Evolutionary conservation across 2,329 filamentous ascomycete species (phyloP).

Genomic region (Xylariales sp.): DNA sequence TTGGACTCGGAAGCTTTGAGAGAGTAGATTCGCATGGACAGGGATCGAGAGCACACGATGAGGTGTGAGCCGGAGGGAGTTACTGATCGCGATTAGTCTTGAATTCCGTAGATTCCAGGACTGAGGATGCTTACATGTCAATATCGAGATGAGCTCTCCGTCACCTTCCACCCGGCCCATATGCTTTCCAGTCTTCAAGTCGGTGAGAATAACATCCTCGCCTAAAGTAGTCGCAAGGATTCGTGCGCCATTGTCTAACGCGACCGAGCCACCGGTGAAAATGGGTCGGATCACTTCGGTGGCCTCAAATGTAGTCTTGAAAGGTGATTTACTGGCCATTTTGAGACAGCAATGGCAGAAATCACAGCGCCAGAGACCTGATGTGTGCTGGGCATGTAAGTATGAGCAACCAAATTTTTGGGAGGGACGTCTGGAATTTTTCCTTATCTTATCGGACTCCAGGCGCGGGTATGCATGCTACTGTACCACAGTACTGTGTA

Average conservation of each 20-base stretch:
- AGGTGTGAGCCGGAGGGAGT: constrained; percentile 85
- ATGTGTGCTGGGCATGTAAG: too few relatives aligned
- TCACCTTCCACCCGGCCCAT: constrained; percentile 85
- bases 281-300: constrained; percentile 83
- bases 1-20: constrained; percentile 57
- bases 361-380: too few relatives aligned
- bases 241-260: constrained; percentile 74
- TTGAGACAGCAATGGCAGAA: too few relatives aligned
- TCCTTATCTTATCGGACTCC: constrained; percentile 8
- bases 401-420: too few relatives aligned
- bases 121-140: constrained; percentile 48
- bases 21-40: constrained; percentile 89
- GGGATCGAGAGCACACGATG: constrained; percentile 87
- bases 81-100: constrained; percentile 45
- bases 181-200: constrained; percentile 76
- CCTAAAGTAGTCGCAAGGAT: constrained; percentile 86
- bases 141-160: constrained; percentile 72
- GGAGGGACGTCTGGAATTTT: constrained; percentile 3
- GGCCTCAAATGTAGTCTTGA: constrained; percentile 87
- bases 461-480: not conserved
- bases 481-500: too few relatives aligned
- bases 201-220: constrained; percentile 84
- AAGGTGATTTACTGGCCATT: constrained; percentile 58
- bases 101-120: constrained; percentile 4
- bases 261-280: constrained; percentile 85